Conservation (phyloP, 1,284 basidiomycete species). For the Trichosporon ovoides region DNA sequence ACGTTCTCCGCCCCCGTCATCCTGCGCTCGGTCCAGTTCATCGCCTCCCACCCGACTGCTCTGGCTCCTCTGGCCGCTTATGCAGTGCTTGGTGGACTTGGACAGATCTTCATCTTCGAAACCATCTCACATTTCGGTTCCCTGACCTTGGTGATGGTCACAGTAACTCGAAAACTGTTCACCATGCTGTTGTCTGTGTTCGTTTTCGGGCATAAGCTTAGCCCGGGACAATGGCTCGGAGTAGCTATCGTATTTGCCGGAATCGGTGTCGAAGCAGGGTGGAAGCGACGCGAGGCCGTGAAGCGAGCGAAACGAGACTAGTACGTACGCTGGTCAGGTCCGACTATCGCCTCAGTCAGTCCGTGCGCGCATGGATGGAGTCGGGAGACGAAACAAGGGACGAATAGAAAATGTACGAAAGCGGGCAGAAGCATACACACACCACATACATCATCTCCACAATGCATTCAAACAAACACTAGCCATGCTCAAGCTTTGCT, state of each 20-base stretch:
- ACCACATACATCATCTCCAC: not conserved
- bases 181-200: slow-evolving; percentile 95
- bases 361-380: not conserved
- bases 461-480: not conserved
- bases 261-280: slow-evolving; percentile 85
- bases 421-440: not conserved
- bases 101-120: slow-evolving; percentile 97
- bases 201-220: slow-evolving; percentile 83
- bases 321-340: not conserved
- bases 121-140: slow-evolving; percentile 94
- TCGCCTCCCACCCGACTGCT: slow-evolving; percentile 72
- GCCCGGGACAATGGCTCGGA: slow-evolving; percentile 82
- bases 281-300: slow-evolving; percentile 55
- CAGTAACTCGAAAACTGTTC: slow-evolving; percentile 94
- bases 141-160: slow-evolving; percentile 86
- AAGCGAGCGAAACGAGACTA: slow-evolving; percentile 31
- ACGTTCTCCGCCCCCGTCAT: slow-evolving; percentile 60
- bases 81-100: slow-evolving; percentile 82
- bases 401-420: slow-evolving; percentile 3
- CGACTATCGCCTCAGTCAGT: not conserved
- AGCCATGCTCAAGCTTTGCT: not conserved
- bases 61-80: slow-evolving; percentile 74
- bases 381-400: not conserved
- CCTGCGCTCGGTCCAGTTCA: slow-evolving; percentile 65
- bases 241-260: slow-evolving; percentile 85